Percentiles rank a stretch among this genome's conserved stretches.
phyloP scores from a whole-genome alignment of 2,329 filamentous ascomycete genomes.

The Diaporthe longicolla region DNA sequence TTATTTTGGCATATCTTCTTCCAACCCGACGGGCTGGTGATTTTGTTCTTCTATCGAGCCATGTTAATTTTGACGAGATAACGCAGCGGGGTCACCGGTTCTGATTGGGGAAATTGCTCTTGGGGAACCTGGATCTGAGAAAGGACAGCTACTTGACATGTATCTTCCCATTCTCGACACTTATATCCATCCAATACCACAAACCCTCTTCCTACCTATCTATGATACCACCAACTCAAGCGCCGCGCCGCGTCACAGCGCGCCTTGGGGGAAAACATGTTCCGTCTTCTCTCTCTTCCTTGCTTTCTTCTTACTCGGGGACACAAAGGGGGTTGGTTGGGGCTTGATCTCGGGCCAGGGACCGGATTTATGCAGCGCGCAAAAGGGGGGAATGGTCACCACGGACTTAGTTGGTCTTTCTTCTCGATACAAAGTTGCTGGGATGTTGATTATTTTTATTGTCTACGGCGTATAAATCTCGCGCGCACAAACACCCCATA shows the following conservation, averaged over 20 bases:
- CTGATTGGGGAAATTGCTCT: slow-evolving; percentile 21
- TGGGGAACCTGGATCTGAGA: slow-evolving; percentile 27
- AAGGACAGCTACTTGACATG: slow-evolving; percentile 4
- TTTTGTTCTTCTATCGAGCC: slow-evolving; percentile 10
- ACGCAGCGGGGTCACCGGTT: slow-evolving; percentile 19
- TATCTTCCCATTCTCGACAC: not conserved
- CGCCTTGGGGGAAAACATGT: slow-evolving; percentile 13
- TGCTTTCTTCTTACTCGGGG: slow-evolving; percentile 1
- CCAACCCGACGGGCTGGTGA: slow-evolving; percentile 26
- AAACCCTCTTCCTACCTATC: not conserved
- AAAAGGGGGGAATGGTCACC: slow-evolving; percentile 2
- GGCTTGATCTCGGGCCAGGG: slow-evolving; percentile 26
- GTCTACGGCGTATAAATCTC: slow-evolving; percentile 39
- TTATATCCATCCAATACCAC: slow-evolving; percentile 25
- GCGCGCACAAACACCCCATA: slow-evolving; percentile 1
- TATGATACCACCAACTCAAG: slow-evolving; percentile 39
- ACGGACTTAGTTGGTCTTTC: slow-evolving; percentile 29
- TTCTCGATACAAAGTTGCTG: slow-evolving; percentile 41
- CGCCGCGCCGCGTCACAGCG: slow-evolving; percentile 24
- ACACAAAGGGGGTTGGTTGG: not conserved
- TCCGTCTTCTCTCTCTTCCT: not conserved
- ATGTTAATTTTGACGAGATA: slow-evolving; percentile 31
- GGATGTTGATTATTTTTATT: slow-evolving; percentile 27
- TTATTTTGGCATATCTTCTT: slow-evolving; percentile 19
- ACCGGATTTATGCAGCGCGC: slow-evolving; percentile 18